Base-by-base conservation (phyloP, 1,139 yeast species). In the Diutina ranongensis region DNA sequence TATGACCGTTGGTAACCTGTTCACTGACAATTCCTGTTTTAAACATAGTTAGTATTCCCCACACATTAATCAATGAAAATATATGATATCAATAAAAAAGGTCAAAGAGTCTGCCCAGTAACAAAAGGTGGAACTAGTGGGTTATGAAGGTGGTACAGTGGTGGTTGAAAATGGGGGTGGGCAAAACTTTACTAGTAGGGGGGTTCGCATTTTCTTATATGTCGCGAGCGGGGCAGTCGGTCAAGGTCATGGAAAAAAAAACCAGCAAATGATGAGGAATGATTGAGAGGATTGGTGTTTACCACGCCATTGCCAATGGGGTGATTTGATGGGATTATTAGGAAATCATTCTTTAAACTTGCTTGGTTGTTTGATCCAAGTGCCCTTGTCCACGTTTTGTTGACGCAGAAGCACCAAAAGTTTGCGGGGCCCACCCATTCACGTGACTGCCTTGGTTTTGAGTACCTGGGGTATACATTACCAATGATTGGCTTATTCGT, bases 1-100 rank as follows among this genome's bases (percentile, higher is more conserved):
- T 77, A 56, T 74, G 80, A 46, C 94, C 92, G 56, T 82, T 83
- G 56, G 76, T 79, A 50, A 82, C 94, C 50, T 75, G 78, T 60
- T 83, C 89, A 45, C 80, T 73, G 45, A 82, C 72, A 48, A 79
- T 68, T 56, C 80, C 84, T 60, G 68, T 64, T 66, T 68, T 66
- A 45, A 72, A 67, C 75, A 70, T 70, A 25, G 62, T 64, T 67
- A 67, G 72, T 67, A 65, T 8, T 15, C n/a, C 22, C 40, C 36
- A 34, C 36, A 16, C 21, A 34, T 13, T 15, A n/a, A 32, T 13
- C 35, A 15, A 32, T 32, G 16, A 32, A n/a, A 12, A 28, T n/a
- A 28, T 12, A 28, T 3, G 32, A n/a, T 12, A n/a, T n/a, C n/a
- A n/a, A 4, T 12, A n/a, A n/a, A 12, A 28, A n/a, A 28, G 4